These are phyloP conservation scores for Rhytidiadelphus loreus DNA, from an alignment of 225 moss, liverwort and hornwort genomes.

Conservation along the genomic window DNA sequence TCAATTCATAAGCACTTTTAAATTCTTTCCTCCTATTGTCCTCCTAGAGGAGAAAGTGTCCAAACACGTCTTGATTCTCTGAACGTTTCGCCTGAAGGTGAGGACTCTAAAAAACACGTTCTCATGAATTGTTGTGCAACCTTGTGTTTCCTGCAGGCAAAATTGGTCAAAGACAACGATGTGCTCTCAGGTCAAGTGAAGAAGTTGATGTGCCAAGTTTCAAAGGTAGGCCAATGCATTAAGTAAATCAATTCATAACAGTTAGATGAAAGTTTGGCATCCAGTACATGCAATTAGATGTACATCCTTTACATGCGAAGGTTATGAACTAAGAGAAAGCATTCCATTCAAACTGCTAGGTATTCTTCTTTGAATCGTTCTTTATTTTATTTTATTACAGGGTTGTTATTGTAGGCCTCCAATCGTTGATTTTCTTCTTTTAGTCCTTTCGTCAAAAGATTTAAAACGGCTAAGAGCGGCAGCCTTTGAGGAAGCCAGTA, in stretches of 20 bases:
- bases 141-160: conserved; percentile 12
- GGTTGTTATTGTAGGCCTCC: neutral
- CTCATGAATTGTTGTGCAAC: neutral
- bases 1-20: neutral
- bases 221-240: conserved; percentile 13
- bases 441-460: neutral
- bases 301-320: neutral
- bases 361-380: neutral
- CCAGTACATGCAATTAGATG: neutral
- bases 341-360: neutral
- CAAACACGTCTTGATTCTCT: neutral
- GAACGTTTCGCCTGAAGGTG: neutral
- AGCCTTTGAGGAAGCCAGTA: neutral
- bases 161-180: conserved; percentile 22
- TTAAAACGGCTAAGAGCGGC: neutral
- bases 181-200: conserved; percentile 28
- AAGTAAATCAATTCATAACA: neutral
- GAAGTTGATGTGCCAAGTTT: conserved; percentile 28
- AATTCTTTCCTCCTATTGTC: neutral
- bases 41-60: neutral
- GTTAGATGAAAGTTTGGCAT: neutral
- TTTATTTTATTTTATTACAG: neutral
- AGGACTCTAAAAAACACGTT: neutral
- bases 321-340: neutral
- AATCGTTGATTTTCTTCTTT: neutral